These are phyloP conservation scores for Alternaria gansuensis DNA, from an alignment of 2,329 filamentous ascomycete species.

Conservation along the genomic window DNA sequence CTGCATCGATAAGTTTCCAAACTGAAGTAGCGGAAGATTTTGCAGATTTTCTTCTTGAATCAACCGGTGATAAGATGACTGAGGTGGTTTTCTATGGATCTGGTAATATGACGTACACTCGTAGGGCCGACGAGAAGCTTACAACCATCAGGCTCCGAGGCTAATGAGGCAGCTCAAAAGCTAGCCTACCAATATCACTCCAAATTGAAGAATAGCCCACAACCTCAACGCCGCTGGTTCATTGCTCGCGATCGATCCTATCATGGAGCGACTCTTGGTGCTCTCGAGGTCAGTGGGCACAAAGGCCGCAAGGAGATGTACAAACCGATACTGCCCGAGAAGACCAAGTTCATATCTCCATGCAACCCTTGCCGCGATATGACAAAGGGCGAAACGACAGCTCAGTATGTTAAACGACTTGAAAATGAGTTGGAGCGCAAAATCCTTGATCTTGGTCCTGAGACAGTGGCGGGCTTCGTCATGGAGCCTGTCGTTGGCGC, in stretches of 20 bases:
- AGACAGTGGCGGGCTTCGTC: constrained; percentile 75
- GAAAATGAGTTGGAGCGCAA: constrained; percentile 72
- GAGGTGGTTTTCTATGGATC: constrained; percentile 67
- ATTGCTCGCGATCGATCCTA: constrained; percentile 73
- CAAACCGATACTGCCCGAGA: constrained; percentile 65
- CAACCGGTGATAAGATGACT: constrained; percentile 63
- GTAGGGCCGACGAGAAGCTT: neutral
- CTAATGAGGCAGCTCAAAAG: constrained; percentile 74
- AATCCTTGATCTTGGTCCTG: constrained; percentile 68
- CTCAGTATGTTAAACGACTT: constrained; percentile 68
- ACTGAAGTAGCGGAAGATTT: constrained; percentile 64
- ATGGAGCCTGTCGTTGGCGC: constrained; percentile 77
- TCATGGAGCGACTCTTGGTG: constrained; percentile 75
- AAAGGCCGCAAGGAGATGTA: constrained; percentile 68
- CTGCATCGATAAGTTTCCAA: constrained; percentile 55
- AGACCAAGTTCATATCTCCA: constrained; percentile 69
- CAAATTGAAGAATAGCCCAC: constrained; percentile 60
- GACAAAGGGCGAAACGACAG: constrained; percentile 61
- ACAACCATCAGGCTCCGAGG: constrained; percentile 62
- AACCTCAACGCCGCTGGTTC: constrained; percentile 66
- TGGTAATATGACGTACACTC: constrained; percentile 53
- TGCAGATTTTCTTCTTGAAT: constrained; percentile 60
- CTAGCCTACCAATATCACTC: constrained; percentile 71
- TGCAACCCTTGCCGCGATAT: constrained; percentile 72
- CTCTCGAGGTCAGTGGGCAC: constrained; percentile 72